Evolutionary conservation across 179 eudicot species (phyloP).

Genomic region (Spergularia azorica): DNA sequence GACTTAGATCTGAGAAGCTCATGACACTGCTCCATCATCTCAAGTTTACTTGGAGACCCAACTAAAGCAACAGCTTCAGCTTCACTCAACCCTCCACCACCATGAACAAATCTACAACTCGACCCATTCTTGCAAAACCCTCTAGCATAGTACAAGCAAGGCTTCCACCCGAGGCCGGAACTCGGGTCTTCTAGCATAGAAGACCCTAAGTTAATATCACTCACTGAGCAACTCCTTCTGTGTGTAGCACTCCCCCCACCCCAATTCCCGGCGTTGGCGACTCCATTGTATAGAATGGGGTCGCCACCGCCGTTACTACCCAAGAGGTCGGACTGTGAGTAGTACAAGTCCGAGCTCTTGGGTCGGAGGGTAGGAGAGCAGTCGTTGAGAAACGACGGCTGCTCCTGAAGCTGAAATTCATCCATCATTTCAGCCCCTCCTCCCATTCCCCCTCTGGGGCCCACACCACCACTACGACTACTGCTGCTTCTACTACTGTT

Average conservation of each 20-base stretch:
- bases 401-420: conserved; percentile 72
- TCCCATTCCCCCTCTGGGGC: conserved; percentile 4
- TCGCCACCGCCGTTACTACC: conserved; percentile 24
- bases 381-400: conserved; percentile 63
- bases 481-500: not conserved
- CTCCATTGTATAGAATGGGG: conserved; percentile 15
- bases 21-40: conserved; percentile 48
- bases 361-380: conserved; percentile 23
- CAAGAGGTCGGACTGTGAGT: conserved; percentile 38
- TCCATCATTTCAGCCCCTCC: conserved; percentile 50
- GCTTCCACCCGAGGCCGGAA: conserved; percentile 66
- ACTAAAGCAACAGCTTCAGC: not conserved
- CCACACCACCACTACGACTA: not conserved
- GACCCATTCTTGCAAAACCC: conserved; percentile 74
- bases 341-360: conserved; percentile 34
- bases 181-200: conserved; percentile 45
- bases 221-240: conserved; percentile 67
- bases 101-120: conserved; percentile 44
- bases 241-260: conserved; percentile 31
- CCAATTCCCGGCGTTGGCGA: conserved; percentile 26
- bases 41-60: conserved; percentile 43
- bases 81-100: conserved; percentile 35
- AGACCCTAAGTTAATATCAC: conserved; percentile 49
- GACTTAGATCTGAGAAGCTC: conserved; percentile 78
- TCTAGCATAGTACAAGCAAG: conserved; percentile 68